Conservation (phyloP, 768 basidiomycete species). For the Calocybe cyanea region DNA sequence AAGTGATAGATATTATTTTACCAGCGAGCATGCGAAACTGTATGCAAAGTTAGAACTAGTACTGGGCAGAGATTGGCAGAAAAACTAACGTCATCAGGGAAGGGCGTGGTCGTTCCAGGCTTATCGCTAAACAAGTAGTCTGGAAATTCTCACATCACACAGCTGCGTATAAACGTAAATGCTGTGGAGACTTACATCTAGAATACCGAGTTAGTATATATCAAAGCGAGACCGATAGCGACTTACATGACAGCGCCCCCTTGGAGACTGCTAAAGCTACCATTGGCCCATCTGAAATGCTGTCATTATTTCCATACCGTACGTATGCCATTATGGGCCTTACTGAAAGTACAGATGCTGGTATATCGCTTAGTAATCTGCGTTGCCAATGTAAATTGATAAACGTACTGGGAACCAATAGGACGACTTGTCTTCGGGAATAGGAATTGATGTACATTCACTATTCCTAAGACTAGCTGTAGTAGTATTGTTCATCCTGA, state of each 20-base stretch:
- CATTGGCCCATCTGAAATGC: constrained; percentile 39
- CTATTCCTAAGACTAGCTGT: constrained; percentile 41
- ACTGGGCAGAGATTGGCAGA: constrained; percentile 1
- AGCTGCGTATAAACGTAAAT: background rate
- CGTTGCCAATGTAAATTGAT: background rate
- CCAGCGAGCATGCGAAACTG: constrained; percentile 55
- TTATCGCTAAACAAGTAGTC: constrained; percentile 48
- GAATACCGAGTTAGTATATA: background rate
- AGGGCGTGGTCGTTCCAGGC: constrained; percentile 44
- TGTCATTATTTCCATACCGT: background rate
- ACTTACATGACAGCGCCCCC: constrained; percentile 45
- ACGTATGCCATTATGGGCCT: constrained; percentile 9
- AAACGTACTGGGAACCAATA: constrained; percentile 49
- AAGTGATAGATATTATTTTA: constrained; percentile 17
- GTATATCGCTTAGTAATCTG: constrained; percentile 9
- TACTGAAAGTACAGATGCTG: constrained; percentile 52
- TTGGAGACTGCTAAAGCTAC: constrained; percentile 38
- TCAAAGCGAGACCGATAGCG: background rate
- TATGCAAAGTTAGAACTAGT: constrained; percentile 4
- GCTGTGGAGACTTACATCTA: constrained; percentile 25
- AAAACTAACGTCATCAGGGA: constrained; percentile 48
- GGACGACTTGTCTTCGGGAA: constrained; percentile 48
- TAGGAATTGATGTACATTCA: constrained; percentile 50
- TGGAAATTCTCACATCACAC: constrained; percentile 14
- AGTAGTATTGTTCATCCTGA: constrained; percentile 33